Evolutionary conservation across 306 rosid genomes (phyloP), one percentile per base, ranked within the genome.

Genomic region (Prunus davidiana): DNA sequence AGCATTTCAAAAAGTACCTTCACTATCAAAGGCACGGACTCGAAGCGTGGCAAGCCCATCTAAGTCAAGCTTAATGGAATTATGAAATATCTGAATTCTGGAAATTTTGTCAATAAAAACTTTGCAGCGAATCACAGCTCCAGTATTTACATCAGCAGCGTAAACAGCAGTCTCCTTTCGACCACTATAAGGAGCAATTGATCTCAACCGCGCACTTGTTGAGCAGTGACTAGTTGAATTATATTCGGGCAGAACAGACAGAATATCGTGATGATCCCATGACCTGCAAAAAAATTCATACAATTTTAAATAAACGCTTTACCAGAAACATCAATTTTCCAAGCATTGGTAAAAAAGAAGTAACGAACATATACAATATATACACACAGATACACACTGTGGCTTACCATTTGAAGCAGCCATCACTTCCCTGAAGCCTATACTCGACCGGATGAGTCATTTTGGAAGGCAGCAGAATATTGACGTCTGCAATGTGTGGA

Each of bases 121-220:
- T 92, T 94, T 94, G 86, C 96, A 90, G 24, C 98, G 96, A 69
- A 88, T 85, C 63, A 92, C 90, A 76, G 52, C 77, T 77, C 97
- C 98, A 14, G 95, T 87, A 27, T 72, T 77, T 43, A 90, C 81
- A 74, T 94, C 97, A 1, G 95, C 78, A 56, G 98, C 98, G 80
- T 94, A 94, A 78, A 94, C 90, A 47, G 98, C 96, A 24, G 98
- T 94, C 89, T 94, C 98, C 86, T 92, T 94, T 74, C 97, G 83
- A 75, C 98, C 97, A 58, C 89, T 85, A 70, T 87, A 94, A 66
- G 96, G 88, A 76, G 97, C 91, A 75, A 92, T 76, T 4, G 98
- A 94, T 67, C 74, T 86, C 87, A 94, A 49, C 83, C 85, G 89
- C 1, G 98, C 97, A 83, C 96, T 94, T 0, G 97, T 94, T 13